phyloP scores from a whole-genome alignment of 176 grass and related monocot genomes.

The Juncus effusus region DNA sequence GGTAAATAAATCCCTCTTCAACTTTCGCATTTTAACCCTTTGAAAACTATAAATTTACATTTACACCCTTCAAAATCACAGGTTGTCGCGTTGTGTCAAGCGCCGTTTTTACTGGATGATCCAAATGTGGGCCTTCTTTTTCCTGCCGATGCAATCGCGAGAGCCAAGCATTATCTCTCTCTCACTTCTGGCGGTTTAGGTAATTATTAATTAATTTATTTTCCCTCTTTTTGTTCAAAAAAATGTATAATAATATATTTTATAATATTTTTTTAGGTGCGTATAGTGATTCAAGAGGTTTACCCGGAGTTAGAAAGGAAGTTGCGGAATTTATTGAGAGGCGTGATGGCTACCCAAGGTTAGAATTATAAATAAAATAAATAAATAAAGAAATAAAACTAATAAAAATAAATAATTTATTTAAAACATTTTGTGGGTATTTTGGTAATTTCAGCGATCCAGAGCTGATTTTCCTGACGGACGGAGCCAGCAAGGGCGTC shows the following conservation, averaged over 20 bases:
- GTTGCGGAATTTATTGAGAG: slow-evolving; percentile 86
- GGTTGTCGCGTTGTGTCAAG: slow-evolving; percentile 96
- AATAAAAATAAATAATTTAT: background rate
- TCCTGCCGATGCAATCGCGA: slow-evolving; percentile 87
- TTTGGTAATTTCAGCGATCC: slow-evolving; percentile 61
- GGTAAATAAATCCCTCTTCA: slow-evolving; percentile 20
- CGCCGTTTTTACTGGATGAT: slow-evolving; percentile 92
- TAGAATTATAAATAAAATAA: slow-evolving; percentile 25
- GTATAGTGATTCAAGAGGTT: slow-evolving; percentile 96
- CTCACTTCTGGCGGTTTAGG: slow-evolving; percentile 85
- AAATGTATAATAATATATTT: background rate
- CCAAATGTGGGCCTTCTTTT: slow-evolving; percentile 88
- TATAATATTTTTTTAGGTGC: slow-evolving; percentile 54
- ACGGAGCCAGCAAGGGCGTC: slow-evolving; percentile 94
- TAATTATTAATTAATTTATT: slow-evolving; percentile 17
- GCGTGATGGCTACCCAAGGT: slow-evolving; percentile 97
- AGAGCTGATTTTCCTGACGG: slow-evolving; percentile 89
- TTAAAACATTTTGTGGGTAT: background rate
- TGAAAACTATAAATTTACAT: slow-evolving; percentile 4
- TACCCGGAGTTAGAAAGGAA: slow-evolving; percentile 92
- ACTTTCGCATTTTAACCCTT: background rate
- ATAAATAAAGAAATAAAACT: background rate
- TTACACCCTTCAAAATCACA: slow-evolving; percentile 11
- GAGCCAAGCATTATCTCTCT: slow-evolving; percentile 88
- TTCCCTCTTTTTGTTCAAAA: background rate